Evolutionary conservation across 768 basidiomycete genomes (phyloP).

Genomic region (Coprinopsis sp.): DNA sequence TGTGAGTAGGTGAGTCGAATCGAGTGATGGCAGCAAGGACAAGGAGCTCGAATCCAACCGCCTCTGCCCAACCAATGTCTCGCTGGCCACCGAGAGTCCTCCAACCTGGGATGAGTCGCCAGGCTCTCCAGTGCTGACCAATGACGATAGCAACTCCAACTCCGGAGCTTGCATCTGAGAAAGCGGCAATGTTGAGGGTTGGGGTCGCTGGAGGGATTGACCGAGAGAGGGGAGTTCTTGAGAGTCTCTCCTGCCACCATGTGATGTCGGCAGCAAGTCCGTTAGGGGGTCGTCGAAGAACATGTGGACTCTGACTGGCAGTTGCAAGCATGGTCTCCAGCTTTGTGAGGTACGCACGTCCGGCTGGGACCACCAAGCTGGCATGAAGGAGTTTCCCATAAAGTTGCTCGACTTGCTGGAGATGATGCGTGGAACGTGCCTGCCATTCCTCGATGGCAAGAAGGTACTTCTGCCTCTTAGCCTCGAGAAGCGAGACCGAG

Average conservation of each 20-base stretch:
- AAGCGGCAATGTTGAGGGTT: conserved; percentile 22
- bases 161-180: conserved; percentile 32
- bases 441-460: conserved; percentile 25
- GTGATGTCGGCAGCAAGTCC: conserved; percentile 19
- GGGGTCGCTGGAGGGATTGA: conserved; percentile 22
- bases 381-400: conserved; percentile 39
- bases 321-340: conserved; percentile 32
- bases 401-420: conserved; percentile 30
- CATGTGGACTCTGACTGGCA: conserved; percentile 26
- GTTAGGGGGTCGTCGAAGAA: conserved; percentile 17
- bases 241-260: conserved; percentile 30
- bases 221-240: neutral
- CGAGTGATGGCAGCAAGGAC: conserved; percentile 8
- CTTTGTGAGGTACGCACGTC: conserved; percentile 34
- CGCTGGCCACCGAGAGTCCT: conserved; percentile 12
- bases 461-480: conserved; percentile 20
- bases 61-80: conserved; percentile 44
- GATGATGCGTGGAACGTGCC: conserved; percentile 17
- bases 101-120: conserved; percentile 25
- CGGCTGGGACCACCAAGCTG: conserved; percentile 23
- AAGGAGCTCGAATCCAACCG: conserved; percentile 36
- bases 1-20: neutral
- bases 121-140: conserved; percentile 22
- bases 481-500: conserved; percentile 13
- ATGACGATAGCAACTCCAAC: conserved; percentile 24